Percentiles rank a stretch among this genome's conserved stretches.
These are phyloP conservation scores for Fusarium citri DNA, from an alignment of 2,329 filamentous ascomycete genomes.

Conservation along the genomic window DNA sequence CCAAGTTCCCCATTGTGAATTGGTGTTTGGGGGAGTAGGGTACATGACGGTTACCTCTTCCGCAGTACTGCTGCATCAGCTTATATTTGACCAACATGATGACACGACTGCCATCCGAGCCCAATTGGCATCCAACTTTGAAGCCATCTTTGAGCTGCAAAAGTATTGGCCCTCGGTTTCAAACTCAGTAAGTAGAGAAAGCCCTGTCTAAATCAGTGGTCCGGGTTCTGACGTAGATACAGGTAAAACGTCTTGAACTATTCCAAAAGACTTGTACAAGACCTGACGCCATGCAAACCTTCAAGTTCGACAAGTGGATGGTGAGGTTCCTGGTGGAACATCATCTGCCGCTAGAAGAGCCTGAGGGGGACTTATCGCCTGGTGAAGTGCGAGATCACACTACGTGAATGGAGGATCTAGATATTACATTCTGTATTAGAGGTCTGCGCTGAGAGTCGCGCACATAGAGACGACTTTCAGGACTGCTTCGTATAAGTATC, in stretches of 20 bases:
- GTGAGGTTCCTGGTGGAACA: slow-evolving; percentile 16
- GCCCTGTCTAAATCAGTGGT: too few relatives aligned
- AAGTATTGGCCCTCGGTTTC: slow-evolving; percentile 9
- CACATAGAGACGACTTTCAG: rapidly evolving
- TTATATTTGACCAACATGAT: slow-evolving; percentile 7
- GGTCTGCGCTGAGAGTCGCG: neutral
- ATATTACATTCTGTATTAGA: neutral
- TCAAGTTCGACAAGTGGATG: slow-evolving; percentile 16
- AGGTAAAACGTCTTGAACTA: slow-evolving; percentile 1
- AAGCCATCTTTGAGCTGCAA: slow-evolving; percentile 11
- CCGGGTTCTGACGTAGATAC: neutral
- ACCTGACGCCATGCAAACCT: slow-evolving; percentile 1
- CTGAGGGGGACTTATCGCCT: neutral
- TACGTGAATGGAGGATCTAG: neutral
- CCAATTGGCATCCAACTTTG: slow-evolving; percentile 9
- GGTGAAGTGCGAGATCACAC: neutral
- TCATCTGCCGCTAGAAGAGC: slow-evolving; percentile 6
- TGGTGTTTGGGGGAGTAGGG: slow-evolving; percentile 10
- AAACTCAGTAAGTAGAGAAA: slow-evolving; percentile 10
- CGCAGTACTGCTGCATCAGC: slow-evolving; percentile 5
- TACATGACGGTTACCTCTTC: slow-evolving; percentile 14
- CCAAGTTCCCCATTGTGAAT: slow-evolving; percentile 5
- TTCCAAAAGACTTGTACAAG: slow-evolving; percentile 7
- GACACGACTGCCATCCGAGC: slow-evolving; percentile 8
- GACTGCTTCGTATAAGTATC: neutral